These are phyloP conservation scores for Yamadazyma insecticola DNA, from an alignment of 805 yeast genomes.

Conservation along the genomic window DNA sequence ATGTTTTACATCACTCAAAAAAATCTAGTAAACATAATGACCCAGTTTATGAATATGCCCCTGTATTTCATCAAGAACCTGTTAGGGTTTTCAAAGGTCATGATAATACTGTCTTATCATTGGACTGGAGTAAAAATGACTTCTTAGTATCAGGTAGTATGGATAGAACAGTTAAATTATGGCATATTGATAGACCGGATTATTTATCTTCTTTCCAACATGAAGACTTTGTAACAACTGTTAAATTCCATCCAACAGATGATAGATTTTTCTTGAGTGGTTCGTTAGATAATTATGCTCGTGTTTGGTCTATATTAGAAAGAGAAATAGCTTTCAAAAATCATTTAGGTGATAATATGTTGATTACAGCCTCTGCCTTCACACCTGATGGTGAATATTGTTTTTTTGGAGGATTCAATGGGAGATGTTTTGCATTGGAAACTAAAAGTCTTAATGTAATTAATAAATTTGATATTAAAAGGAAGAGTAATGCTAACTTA, in stretches of 20 bases:
- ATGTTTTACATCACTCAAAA: constrained; percentile 4
- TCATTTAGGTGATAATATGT: constrained; percentile 54
- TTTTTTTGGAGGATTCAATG: constrained; percentile 76
- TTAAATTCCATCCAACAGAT: constrained; percentile 77
- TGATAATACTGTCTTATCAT: constrained; percentile 59
- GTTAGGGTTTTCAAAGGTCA: constrained; percentile 61
- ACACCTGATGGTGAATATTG: constrained; percentile 60
- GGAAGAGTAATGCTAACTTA: constrained; percentile 17
- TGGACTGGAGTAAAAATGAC: constrained; percentile 87
- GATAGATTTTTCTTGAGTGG: constrained; percentile 85
- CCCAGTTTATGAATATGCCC: constrained; percentile 48
- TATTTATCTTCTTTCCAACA: constrained; percentile 65
- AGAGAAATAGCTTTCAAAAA: constrained; percentile 48
- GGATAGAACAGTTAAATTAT: constrained; percentile 77
- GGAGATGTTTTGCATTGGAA: constrained; percentile 56
- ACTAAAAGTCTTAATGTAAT: constrained; percentile 56
- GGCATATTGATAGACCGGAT: constrained; percentile 72
- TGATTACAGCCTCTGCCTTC: constrained; percentile 72
- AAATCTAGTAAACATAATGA: constrained; percentile 9
- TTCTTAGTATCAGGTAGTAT: constrained; percentile 76
- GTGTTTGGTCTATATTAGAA: constrained; percentile 87
- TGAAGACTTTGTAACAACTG: constrained; percentile 78
- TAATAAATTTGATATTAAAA: constrained; percentile 27
- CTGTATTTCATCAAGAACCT: constrained; percentile 73
- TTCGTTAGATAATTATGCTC: constrained; percentile 66